phyloP scores from a whole-genome alignment of 2,329 filamentous ascomycete genomes.

The Trichophyton verrucosum region DNA sequence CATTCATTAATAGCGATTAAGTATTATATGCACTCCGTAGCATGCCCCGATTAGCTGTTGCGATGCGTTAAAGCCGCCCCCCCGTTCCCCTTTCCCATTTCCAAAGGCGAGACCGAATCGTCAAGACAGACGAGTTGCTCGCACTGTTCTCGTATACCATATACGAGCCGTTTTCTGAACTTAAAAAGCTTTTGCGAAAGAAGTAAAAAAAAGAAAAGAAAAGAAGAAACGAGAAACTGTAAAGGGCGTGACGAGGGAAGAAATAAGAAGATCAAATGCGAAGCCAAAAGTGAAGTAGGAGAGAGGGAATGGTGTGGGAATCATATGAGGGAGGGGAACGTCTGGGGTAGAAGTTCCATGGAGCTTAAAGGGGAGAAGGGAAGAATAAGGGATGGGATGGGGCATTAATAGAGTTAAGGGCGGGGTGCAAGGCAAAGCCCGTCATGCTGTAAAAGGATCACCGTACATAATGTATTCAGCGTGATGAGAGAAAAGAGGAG shows the following conservation, averaged over 20 bases:
- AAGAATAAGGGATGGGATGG: background rate
- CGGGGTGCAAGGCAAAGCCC: background rate
- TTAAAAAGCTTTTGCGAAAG: background rate
- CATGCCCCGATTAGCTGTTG: background rate
- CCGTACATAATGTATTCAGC: background rate
- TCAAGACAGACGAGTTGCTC: background rate
- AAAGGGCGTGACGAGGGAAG: background rate
- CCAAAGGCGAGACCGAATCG: background rate
- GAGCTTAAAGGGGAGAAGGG: background rate
- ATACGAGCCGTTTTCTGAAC: background rate
- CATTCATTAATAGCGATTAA: slow-evolving; percentile 3
- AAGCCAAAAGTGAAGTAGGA: background rate
- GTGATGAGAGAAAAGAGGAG: background rate
- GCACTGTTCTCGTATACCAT: background rate
- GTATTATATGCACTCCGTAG: slow-evolving; percentile 1
- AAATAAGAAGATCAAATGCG: background rate
- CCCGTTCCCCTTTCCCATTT: background rate
- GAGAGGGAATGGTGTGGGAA: background rate
- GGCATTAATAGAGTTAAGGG: background rate
- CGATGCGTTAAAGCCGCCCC: background rate
- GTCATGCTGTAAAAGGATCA: slow-evolving; percentile 1
- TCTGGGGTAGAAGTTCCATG: background rate
- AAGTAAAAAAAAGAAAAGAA: background rate
- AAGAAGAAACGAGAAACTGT: background rate
- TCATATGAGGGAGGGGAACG: background rate